Evolutionary conservation across 352 stramenopile genomes (phyloP), one percentile per base, ranked within the genome.

Genomic region (Globisporangium mamillatum): DNA sequence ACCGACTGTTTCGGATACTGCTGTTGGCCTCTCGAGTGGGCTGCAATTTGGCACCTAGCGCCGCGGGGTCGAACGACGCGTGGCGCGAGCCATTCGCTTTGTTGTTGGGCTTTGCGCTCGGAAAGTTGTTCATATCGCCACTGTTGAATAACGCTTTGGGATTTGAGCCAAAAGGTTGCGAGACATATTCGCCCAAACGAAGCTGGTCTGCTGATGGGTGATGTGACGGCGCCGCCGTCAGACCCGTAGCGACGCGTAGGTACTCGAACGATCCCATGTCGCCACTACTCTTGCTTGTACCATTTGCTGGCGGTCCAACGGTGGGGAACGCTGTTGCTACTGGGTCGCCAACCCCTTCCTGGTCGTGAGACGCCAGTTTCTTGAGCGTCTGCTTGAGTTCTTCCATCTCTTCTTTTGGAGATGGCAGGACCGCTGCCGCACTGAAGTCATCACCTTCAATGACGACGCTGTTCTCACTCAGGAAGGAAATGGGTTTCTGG

Each of bases 331-430:
- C 60, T 29, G 29, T 29, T 48, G 32, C 60, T 46, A 3, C 65
- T 53, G 29, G 29, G 4, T 48, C 41, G 16, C 20, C 38, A 46
- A 46, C 27, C 20, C 25, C n/a, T 56, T 66, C 44, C 7, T 76
- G 72, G 64, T 82, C 69, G 24, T 85, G 77, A 9, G 67, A 61
- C 36, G 80, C 79, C 10, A 93, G 64, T 10, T 87, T 89, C 66
- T 88, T 77, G 44, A 93, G 74, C 9, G 83, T 93, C 29, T 79
- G 73, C 67, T 93, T 93, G 14, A 93, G 69, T 24, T 91, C 73
- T 52, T 88, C 76, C 75, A 93, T 82, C 64, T 90, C 84, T 25
- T 88, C 73, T 22, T 74, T 82, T 3, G 79, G 68, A 10, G 76
- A 80, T 14, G 70, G 71, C 14, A 77, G 68, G 36, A 79, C 60